A percentile compares a stretch with the other conserved stretches of the same genome.
Conservation (phyloP, 2,329 filamentous ascomycete species). For the Diaporthe citrichinensis region DNA sequence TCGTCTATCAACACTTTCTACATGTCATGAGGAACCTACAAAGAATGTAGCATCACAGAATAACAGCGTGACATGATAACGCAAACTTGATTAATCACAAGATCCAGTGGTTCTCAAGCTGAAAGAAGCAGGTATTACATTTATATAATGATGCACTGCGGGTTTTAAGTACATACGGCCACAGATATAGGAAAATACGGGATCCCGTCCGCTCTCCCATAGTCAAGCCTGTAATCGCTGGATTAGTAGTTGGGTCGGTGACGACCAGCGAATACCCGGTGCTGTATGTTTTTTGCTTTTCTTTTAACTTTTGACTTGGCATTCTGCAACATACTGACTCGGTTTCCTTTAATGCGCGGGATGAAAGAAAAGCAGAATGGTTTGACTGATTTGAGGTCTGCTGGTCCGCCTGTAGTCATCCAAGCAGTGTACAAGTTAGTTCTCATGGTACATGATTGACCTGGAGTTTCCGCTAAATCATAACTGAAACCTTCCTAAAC, state of each 20-base stretch:
- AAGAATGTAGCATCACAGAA: too few relatives aligned
- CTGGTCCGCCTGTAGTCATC: too few relatives aligned
- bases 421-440: too few relatives aligned
- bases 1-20: too few relatives aligned
- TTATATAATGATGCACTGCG: too few relatives aligned
- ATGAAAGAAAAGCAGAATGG: neutral
- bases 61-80: too few relatives aligned
- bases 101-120: too few relatives aligned
- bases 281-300: neutral
- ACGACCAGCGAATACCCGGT: slow-evolving; percentile 22
- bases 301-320: neutral
- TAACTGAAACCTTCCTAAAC: neutral
- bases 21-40: too few relatives aligned
- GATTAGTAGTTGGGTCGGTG: slow-evolving; percentile 2
- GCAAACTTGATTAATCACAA: too few relatives aligned
- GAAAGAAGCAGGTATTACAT: too few relatives aligned
- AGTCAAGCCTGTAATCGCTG: neutral
- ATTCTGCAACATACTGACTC: neutral
- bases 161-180: neutral
- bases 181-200: slow-evolving; percentile 11
- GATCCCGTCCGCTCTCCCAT: slow-evolving; percentile 18
- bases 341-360: too few relatives aligned
- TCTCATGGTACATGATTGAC: neutral
- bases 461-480: neutral
- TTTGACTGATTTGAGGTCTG: neutral